These are phyloP conservation scores for Bipolaris oryzae DNA, from an alignment of 2,329 filamentous ascomycete genomes.

Conservation along the genomic window DNA sequence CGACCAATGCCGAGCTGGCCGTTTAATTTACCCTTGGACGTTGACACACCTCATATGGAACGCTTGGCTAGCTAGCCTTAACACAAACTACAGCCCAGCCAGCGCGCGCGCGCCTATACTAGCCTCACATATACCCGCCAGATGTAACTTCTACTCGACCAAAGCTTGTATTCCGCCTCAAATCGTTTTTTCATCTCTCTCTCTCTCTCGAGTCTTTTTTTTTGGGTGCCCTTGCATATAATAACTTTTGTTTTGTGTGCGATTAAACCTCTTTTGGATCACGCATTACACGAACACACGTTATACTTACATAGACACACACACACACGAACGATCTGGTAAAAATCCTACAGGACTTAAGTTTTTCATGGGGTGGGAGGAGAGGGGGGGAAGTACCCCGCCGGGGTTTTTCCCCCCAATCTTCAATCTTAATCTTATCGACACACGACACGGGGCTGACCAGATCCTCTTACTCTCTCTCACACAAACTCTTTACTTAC, in stretches of 20 bases:
- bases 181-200: slow-evolving; percentile 12
- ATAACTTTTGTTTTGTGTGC: slow-evolving; percentile 12
- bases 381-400: too few relatives aligned
- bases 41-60: slow-evolving; percentile 23
- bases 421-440: background rate
- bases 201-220: background rate
- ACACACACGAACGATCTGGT: slow-evolving; percentile 15
- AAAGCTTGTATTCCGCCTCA: slow-evolving; percentile 13
- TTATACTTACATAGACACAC: too few relatives aligned
- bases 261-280: background rate
- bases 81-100: slow-evolving; percentile 3
- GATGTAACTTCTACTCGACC: slow-evolving; percentile 17
- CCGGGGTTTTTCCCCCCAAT: slow-evolving; percentile 3
- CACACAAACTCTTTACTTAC: too few relatives aligned
- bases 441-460: too few relatives aligned
- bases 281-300: background rate
- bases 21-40: slow-evolving; percentile 25
- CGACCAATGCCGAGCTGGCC: slow-evolving; percentile 16
- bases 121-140: slow-evolving; percentile 38
- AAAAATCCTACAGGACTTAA: slow-evolving; percentile 16
- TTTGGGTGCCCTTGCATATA: slow-evolving; percentile 31
- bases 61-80: slow-evolving; percentile 19
- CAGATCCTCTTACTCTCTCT: too few relatives aligned
- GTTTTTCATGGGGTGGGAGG: background rate
- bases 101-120: slow-evolving; percentile 30